Conservation (phyloP, 2,329 filamentous ascomycete genomes). For the Mycosphaerella sp. region DNA sequence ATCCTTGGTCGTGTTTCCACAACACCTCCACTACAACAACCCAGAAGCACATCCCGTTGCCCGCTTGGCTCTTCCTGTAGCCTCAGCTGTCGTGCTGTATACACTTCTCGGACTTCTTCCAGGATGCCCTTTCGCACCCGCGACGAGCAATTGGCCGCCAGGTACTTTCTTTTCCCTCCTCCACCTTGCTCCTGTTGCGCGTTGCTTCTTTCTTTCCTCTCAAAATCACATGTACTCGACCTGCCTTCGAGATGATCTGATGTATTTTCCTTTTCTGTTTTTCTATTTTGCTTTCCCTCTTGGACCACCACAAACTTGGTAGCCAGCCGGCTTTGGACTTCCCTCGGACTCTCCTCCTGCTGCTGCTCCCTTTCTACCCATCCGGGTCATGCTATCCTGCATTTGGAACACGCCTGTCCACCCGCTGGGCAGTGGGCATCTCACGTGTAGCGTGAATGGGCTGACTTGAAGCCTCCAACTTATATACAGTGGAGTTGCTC, state of each 20-base stretch:
- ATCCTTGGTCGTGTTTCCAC: conserved; percentile 1
- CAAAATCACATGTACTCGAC: conserved; percentile 17
- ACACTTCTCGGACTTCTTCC: conserved; percentile 13
- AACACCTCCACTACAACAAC: not conserved
- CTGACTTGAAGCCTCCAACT: conserved; percentile 1
- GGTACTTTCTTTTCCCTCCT: conserved; percentile 29
- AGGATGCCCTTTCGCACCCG: conserved; percentile 36
- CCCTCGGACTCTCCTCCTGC: not conserved
- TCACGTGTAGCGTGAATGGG: not conserved
- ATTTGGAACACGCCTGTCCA: not conserved
- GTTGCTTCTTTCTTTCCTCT: conserved; percentile 3
- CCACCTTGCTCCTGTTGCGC: conserved; percentile 14
- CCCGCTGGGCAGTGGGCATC: too few relatives aligned
- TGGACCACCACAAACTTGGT: not conserved
- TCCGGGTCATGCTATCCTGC: not conserved
- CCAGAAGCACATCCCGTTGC: not conserved
- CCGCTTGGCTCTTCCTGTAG: conserved; percentile 22
- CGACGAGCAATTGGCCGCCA: conserved; percentile 34
- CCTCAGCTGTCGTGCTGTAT: not conserved
- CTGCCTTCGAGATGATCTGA: conserved; percentile 12
- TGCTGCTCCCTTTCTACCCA: not conserved
- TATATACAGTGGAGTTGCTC: conserved; percentile 6
- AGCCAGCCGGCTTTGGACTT: conserved; percentile 6
- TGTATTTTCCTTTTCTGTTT: conserved; percentile 9
- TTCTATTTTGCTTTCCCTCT: too few relatives aligned